Evolutionary conservation across 495 filamentous ascomycete genomes (phyloP), one percentile per base, ranked within the genome.

Genomic region (Xylaria sp.): DNA sequence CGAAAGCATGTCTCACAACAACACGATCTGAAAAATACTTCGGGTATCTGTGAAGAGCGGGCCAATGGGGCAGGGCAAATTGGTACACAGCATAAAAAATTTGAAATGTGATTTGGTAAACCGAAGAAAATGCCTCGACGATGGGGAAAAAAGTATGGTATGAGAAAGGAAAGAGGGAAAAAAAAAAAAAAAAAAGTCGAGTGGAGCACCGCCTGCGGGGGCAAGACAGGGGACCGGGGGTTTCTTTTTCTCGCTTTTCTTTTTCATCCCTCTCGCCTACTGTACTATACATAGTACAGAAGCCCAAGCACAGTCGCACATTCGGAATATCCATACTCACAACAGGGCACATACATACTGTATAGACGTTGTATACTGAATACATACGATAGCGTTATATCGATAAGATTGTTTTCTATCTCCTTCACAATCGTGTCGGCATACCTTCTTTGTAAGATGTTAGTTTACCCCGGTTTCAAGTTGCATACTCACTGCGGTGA

Each of bases 111-210:
- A 53, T 33, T 69, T 58, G 9, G 55, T 63, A 55, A 11, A 3
- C 19, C 17, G 12, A 24, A 17, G 29, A 68, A 63, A 70, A 70
- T 70, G 58, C 68, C 68, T 70, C 68, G 68, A 63, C 26, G 14
- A 44, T 58, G 64, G 35, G 35, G 46, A 64, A 50, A 35, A 17
- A 67, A 21, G 50, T 44, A 48, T 31, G 29, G 8, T 17, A 43
- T 9, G 53, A 31, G 71, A 43, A 73, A 68, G 43, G 48, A 67
- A 70, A 44, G 44, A 24, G 48, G 37, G n/a, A 62, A 73, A 72
- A 73, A 73, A 67, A 72, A 74, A 73, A 68, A 73, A 66, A 72
- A 65, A 69, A 70, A 74, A 53, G 69, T 65, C 67, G 71, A 67
- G 62, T 72, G 63, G 71, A 35, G 66, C 48, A 71, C 58, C 57